Percentiles rank a stretch among this genome's conserved stretches.
Conservation (phyloP, 805 yeast genomes). For the Pichia paraexigua region DNA sequence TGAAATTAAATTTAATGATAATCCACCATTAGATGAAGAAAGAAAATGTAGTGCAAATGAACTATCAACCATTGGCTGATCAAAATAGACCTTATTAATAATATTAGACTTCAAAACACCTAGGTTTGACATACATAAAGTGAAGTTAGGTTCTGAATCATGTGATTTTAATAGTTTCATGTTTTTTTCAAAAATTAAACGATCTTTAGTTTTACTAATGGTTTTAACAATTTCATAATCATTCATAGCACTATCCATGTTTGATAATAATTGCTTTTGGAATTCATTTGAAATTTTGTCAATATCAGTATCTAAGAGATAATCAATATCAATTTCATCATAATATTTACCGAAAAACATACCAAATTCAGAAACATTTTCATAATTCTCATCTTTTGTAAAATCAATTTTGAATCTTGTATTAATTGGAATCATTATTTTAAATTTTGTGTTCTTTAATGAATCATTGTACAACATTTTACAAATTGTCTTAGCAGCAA, state of each 20-base stretch:
- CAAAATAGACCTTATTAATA: constrained; percentile 6
- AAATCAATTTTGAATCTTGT: background rate
- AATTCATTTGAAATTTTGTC: background rate
- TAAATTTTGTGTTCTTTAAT: background rate
- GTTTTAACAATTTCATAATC: constrained; percentile 3
- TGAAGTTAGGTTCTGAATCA: constrained; percentile 4
- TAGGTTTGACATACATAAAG: constrained; percentile 10
- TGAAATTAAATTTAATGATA: constrained; percentile 6
- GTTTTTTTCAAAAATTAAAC: background rate
- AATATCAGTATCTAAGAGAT: background rate
- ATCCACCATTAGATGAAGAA: constrained; percentile 1
- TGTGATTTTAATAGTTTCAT: constrained; percentile 1
- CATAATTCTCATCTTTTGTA: background rate
- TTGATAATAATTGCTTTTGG: constrained; percentile 1
- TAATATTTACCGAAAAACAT: constrained; percentile 7
- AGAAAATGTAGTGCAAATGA: constrained; percentile 8
- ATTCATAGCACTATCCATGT: constrained; percentile 1
- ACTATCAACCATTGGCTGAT: constrained; percentile 13
- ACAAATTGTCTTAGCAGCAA: constrained; percentile 3
- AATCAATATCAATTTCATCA: background rate
- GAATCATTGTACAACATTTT: background rate
- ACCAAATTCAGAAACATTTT: constrained; percentile 3
- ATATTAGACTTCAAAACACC: background rate
- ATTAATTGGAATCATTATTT: constrained; percentile 9
- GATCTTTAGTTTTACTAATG: background rate